Evolutionary conservation across 495 filamentous ascomycete genomes (phyloP), one percentile per base, ranked within the genome.

Genomic region (Lentithecium fluviatile): DNA sequence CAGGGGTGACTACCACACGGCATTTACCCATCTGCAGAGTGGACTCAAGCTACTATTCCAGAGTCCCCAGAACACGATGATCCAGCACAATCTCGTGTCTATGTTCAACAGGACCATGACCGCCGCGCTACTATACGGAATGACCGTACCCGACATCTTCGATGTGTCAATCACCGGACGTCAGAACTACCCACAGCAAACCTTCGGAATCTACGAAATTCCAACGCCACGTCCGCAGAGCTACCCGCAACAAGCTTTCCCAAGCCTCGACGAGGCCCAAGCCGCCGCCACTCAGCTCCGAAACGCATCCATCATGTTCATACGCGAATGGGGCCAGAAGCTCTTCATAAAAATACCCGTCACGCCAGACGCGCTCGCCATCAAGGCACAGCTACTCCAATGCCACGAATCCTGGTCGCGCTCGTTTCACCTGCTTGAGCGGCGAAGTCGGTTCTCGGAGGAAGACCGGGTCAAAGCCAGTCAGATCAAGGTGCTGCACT

Each of bases 1-100:
- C 4, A 56, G 60, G 12, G 53, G 43, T n/a, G 32, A 58, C 45
- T 58, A 52, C 26, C 25, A 58, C 10, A 45, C 54, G 6, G 52
- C 54, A 36, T 58, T 53, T 15, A 46, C 26, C n/a, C 60, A 64
- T 38, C 37, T 57, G 0, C 43, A 43, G 6, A 52, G 34, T 36
- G 60, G 60, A 13, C 37, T 64, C 25, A 51, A 52, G 17, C 6
- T 43, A 15, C 40, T 43, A 32, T 32, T 32, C 29, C 29, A 10
- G 29, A 32, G 29, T 10, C 26, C 46, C 24, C 26, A 21, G 20
- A 2, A 26, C 34, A 24, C 12, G 15, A 37, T 56, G 24, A 52
- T 32, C 12, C n/a, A 34, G 29, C 23, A 17, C 13, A 17, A 52
- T 8, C 32, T 36, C 24, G n/a, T 20, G n/a, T 20, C 29, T 5